phyloP scores from a whole-genome alignment of 2,329 filamentous ascomycete species.

The Lecanosticta acicola region DNA sequence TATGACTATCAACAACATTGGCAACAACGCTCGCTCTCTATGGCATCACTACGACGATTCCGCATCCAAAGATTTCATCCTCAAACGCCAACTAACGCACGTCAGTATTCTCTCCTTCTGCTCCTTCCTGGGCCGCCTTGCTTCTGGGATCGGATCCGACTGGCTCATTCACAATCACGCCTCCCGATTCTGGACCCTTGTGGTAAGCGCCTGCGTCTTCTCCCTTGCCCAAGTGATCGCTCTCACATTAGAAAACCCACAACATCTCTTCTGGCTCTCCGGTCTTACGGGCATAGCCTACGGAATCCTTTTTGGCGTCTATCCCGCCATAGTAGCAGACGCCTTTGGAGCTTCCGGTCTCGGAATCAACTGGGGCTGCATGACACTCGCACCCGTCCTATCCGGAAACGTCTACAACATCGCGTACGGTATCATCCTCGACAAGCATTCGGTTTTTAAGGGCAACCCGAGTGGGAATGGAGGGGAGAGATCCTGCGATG shows the following conservation, averaged over 20 bases:
- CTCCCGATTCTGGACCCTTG: slow-evolving; percentile 86
- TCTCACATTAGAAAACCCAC: slow-evolving; percentile 68
- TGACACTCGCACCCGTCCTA: slow-evolving; percentile 82
- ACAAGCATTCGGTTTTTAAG: slow-evolving; percentile 66
- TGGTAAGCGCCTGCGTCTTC: slow-evolving; percentile 72
- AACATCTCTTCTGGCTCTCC: slow-evolving; percentile 71
- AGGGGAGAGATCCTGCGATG: slow-evolving; percentile 61
- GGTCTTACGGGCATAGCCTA: slow-evolving; percentile 82
- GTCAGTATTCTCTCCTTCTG: slow-evolving; percentile 89
- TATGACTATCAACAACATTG: slow-evolving; percentile 99
- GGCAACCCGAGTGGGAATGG: slow-evolving; percentile 45
- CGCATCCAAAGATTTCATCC: slow-evolving; percentile 67
- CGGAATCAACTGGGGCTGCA: slow-evolving; percentile 92
- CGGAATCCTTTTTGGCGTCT: slow-evolving; percentile 89
- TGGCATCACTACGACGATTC: slow-evolving; percentile 80
- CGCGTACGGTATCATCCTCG: slow-evolving; percentile 79
- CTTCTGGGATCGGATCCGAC: slow-evolving; percentile 77
- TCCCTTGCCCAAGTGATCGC: slow-evolving; percentile 72
- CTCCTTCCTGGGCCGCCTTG: slow-evolving; percentile 76
- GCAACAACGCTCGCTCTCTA: slow-evolving; percentile 75
- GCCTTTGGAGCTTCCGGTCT: slow-evolving; percentile 85
- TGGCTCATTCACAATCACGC: slow-evolving; percentile 75
- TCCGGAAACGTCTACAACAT: slow-evolving; percentile 91
- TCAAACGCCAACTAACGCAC: slow-evolving; percentile 78
- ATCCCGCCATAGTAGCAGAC: slow-evolving; percentile 78